Percentiles rank a stretch among this genome's conserved stretches.
Evolutionary conservation across 106 monocot species (phyloP).

Genomic region (Allium fistulosum): DNA sequence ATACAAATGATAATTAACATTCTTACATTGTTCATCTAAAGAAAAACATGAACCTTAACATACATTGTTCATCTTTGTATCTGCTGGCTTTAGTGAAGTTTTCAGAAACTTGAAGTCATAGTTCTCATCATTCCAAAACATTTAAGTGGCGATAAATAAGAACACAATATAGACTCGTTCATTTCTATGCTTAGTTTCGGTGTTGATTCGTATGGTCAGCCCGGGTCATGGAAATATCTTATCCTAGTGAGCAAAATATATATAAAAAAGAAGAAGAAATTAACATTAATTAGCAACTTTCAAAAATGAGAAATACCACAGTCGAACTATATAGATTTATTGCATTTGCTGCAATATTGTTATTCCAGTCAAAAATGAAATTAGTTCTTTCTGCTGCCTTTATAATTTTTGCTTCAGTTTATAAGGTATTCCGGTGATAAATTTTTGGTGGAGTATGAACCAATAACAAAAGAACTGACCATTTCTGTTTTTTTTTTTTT

Average conservation of each 20-base stretch:
- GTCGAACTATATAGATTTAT: constrained; percentile 7
- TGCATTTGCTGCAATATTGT: constrained; percentile 35
- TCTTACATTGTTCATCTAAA: too few relatives aligned
- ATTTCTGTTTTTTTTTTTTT: too few relatives aligned
- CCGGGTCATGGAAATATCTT: constrained; percentile 28
- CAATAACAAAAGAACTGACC: too few relatives aligned
- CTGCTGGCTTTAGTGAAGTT: background rate
- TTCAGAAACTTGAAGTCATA: constrained; percentile 8
- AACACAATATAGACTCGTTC: constrained; percentile 13
- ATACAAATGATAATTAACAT: too few relatives aligned
- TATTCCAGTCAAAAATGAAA: constrained; percentile 28
- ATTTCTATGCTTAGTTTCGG: constrained; percentile 11
- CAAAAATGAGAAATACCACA: background rate
- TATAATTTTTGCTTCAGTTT: too few relatives aligned
- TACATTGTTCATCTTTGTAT: background rate
- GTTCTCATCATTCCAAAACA: constrained; percentile 1
- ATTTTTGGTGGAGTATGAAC: too few relatives aligned
- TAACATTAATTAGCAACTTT: too few relatives aligned
- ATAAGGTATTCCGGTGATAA: too few relatives aligned
- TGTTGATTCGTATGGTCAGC: constrained; percentile 18
- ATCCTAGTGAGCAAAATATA: constrained; percentile 29
- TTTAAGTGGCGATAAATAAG: constrained; percentile 16
- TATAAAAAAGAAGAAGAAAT: too few relatives aligned
- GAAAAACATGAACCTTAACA: too few relatives aligned
- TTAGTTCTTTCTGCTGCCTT: too few relatives aligned